Percentiles rank a stretch among this genome's conserved stretches.
These are phyloP conservation scores for Lycium barbarum DNA, from an alignment of 257 asterid genomes.

Conservation along the genomic window DNA sequence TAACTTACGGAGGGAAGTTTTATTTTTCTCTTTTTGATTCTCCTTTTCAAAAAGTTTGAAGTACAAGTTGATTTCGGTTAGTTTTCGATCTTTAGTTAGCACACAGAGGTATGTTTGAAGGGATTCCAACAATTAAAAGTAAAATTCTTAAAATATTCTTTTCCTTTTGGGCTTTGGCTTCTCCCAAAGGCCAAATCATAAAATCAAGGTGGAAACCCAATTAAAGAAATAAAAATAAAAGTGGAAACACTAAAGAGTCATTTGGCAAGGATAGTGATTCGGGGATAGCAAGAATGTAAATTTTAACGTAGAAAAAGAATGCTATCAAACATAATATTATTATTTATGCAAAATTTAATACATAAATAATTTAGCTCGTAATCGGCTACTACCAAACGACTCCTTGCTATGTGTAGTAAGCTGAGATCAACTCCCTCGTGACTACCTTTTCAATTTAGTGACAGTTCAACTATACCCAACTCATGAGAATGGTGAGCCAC, in stretches of 20 bases:
- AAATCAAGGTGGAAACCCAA: background rate
- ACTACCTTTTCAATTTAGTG: background rate
- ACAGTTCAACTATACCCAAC: background rate
- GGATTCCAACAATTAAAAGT: slow-evolving; percentile 11
- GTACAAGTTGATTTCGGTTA: background rate
- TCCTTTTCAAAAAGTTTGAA: background rate
- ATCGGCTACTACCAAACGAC: too few relatives aligned
- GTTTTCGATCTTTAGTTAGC: background rate
- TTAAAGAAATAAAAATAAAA: background rate
- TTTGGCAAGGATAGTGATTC: too few relatives aligned
- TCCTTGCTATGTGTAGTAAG: background rate
- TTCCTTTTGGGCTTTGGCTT: slow-evolving; percentile 10
- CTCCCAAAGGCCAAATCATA: background rate
- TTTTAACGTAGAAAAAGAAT: too few relatives aligned
- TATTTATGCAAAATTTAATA: too few relatives aligned
- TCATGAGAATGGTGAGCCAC: background rate
- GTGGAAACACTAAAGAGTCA: background rate
- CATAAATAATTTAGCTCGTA: too few relatives aligned
- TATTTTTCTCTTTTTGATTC: background rate
- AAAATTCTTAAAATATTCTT: background rate
- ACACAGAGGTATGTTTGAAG: background rate
- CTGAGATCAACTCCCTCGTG: background rate
- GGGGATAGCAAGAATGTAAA: too few relatives aligned
- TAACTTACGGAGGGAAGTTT: background rate
- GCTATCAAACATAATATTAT: too few relatives aligned